A percentile compares a stretch with the other conserved stretches of the same genome.
phyloP scores from a whole-genome alignment of 2,329 filamentous ascomycete species.

The Sporothrix schenckii region DNA sequence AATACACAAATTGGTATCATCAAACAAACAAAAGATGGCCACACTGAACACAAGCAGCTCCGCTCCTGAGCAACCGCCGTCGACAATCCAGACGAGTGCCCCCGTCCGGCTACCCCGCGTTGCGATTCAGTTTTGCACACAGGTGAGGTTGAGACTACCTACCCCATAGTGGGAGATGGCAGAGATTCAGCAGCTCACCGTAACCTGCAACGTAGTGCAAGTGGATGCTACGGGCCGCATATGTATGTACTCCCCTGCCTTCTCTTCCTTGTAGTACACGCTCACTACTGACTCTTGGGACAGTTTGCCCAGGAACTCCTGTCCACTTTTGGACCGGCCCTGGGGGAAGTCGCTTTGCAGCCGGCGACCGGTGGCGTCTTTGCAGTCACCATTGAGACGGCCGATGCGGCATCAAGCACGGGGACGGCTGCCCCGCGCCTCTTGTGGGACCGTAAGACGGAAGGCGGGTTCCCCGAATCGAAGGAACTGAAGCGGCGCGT shows the following conservation, averaged over 20 bases:
- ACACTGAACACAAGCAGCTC: background rate
- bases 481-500: slow-evolving; percentile 87
- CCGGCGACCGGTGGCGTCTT: slow-evolving; percentile 86
- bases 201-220: slow-evolving; percentile 62
- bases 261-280: background rate
- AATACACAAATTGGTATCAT: background rate
- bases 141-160: slow-evolving; percentile 29
- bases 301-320: slow-evolving; percentile 94
- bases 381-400: slow-evolving; percentile 54
- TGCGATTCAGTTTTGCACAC: slow-evolving; percentile 89
- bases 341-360: slow-evolving; percentile 86
- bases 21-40: background rate
- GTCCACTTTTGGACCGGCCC: slow-evolving; percentile 80
- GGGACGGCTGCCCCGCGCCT: slow-evolving; percentile 46
- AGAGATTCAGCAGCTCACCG: background rate
- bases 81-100: slow-evolving; percentile 17
- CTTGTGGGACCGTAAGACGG: slow-evolving; percentile 84
- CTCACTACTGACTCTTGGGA: background rate
- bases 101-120: slow-evolving; percentile 66
- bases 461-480: slow-evolving; percentile 91
- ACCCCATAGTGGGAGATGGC: background rate
- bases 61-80: background rate
- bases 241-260: slow-evolving; percentile 59
- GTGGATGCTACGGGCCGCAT: slow-evolving; percentile 86
- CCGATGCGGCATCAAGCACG: slow-evolving; percentile 24